phyloP scores from a whole-genome alignment of 1,284 basidiomycete genomes.

The Rhodotorula sp. region DNA sequence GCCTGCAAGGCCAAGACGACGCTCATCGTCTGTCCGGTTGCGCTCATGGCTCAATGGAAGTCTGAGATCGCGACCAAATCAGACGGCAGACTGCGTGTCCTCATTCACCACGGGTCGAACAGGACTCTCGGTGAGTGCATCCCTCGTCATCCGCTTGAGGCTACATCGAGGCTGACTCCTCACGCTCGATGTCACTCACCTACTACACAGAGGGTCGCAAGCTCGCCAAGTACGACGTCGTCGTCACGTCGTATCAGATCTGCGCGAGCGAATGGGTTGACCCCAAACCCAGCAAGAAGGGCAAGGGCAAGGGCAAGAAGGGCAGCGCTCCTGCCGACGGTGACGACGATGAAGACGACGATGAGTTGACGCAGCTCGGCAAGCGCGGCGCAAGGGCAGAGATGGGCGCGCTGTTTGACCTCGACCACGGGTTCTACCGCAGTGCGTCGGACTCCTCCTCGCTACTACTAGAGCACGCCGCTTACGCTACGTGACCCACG shows the following conservation, averaged over 20 bases:
- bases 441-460: conserved; percentile 7
- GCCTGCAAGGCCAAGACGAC: conserved; percentile 33
- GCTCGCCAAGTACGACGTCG: conserved; percentile 64
- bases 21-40: conserved; percentile 52
- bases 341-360: conserved; percentile 40
- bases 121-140: conserved; percentile 64
- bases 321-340: conserved; percentile 2
- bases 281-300: conserved; percentile 34
- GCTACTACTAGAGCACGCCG: background rate
- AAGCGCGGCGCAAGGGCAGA: conserved; percentile 42
- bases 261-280: conserved; percentile 40
- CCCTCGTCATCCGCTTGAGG: background rate
- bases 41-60: conserved; percentile 89
- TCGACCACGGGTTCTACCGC: conserved; percentile 48
- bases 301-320: conserved; percentile 6
- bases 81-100: conserved; percentile 63
- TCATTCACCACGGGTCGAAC: conserved; percentile 76
- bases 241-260: conserved; percentile 70
- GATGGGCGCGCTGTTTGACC: conserved; percentile 68
- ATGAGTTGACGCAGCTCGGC: conserved; percentile 20
- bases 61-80: conserved; percentile 80
- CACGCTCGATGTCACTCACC: background rate
- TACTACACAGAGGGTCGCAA: conserved; percentile 60
- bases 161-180: no score
- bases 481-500: background rate